Conservation (phyloP, 2,329 filamentous ascomycete genomes). For the Sporothrix phasma region DNA sequence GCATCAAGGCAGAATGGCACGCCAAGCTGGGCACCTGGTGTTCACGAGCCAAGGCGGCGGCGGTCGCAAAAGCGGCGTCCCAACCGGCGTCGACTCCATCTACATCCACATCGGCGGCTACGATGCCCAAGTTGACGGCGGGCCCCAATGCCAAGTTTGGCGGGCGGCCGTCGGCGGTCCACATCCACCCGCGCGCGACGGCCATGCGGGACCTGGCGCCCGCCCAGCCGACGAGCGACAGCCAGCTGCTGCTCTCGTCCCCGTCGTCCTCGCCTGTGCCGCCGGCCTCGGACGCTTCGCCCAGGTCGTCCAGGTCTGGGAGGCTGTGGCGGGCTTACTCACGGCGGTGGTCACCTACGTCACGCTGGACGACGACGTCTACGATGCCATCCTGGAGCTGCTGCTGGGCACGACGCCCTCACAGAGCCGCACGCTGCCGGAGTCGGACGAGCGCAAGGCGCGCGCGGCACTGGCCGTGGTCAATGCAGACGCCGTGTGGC, state of each 20-base stretch:
- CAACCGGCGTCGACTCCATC: conserved; percentile 10
- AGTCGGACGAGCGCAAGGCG: conserved; percentile 39
- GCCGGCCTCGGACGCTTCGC: conserved; percentile 46
- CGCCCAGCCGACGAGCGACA: background rate
- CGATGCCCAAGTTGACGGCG: background rate
- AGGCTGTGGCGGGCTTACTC: conserved; percentile 49
- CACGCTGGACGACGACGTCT: conserved; percentile 54
- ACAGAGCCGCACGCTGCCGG: conserved; percentile 23
- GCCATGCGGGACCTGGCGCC: background rate
- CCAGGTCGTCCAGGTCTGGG: conserved; percentile 54
- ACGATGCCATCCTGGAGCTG: conserved; percentile 60
- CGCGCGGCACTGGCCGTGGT: conserved; percentile 49
- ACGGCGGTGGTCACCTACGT: conserved; percentile 53
- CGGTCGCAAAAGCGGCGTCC: conserved; percentile 17
- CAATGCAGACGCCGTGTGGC: conserved; percentile 71
- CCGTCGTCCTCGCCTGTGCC: conserved; percentile 11
- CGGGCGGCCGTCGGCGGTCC: conserved; percentile 6
- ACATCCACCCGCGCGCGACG: conserved; percentile 4
- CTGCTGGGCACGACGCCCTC: conserved; percentile 40
- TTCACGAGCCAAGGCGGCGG: conserved; percentile 33
- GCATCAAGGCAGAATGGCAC: conserved; percentile 66
- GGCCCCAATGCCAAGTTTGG: background rate
- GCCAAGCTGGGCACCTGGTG: conserved; percentile 41
- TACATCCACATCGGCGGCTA: background rate
- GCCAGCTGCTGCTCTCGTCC: background rate